Conservation (phyloP, 805 yeast genomes). For the Metschnikowia picachoensis region DNA sequence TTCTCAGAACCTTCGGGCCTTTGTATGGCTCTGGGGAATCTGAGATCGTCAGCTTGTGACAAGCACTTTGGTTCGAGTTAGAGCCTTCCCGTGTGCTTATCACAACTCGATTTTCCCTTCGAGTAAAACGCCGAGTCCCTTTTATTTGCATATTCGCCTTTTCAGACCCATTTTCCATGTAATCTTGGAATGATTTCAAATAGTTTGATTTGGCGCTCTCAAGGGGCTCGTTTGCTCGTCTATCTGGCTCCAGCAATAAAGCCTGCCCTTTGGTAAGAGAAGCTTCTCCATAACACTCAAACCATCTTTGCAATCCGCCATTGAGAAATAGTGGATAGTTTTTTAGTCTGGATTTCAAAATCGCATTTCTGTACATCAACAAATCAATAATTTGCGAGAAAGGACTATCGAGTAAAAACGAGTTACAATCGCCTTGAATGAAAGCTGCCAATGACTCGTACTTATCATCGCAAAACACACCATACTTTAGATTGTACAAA, state of each 20-base stretch:
- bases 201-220: conserved; percentile 4
- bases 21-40: too few relatives aligned
- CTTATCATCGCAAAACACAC: conserved; percentile 25
- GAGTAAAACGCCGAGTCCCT: too few relatives aligned
- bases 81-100: too few relatives aligned
- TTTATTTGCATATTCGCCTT: neutral
- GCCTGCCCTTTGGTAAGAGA: conserved; percentile 4
- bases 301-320: conserved; percentile 39
- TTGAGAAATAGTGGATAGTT: conserved; percentile 30
- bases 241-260: neutral
- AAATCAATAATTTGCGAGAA: conserved; percentile 42
- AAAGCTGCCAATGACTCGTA: conserved; percentile 35
- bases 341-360: conserved; percentile 32
- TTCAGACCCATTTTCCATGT: conserved; percentile 11
- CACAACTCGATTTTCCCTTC: too few relatives aligned
- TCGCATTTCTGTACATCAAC: conserved; percentile 28
- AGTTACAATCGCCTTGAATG: conserved; percentile 31
- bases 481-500: conserved; percentile 52
- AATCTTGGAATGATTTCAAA: conserved; percentile 13
- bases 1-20: neutral
- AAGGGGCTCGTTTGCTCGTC: conserved; percentile 14
- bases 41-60: neutral
- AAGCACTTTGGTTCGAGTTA: neutral
- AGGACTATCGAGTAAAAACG: conserved; percentile 53
- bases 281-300: conserved; percentile 26